Evolutionary conservation across 176 grass and related monocot species (phyloP).

Genomic region (barley (Hordeum vulgare)): DNA sequence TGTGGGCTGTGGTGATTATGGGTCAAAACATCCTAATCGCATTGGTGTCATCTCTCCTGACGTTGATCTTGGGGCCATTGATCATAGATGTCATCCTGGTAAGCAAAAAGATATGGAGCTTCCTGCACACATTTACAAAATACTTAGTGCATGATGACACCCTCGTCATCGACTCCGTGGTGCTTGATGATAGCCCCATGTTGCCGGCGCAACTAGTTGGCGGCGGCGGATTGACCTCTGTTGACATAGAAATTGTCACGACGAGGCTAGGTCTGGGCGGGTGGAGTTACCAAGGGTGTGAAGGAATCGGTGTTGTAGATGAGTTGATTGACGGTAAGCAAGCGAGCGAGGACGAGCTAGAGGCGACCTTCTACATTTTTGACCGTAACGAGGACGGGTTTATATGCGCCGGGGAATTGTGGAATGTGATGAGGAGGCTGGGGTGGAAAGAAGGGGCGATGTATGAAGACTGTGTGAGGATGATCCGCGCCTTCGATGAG

Average conservation of each 20-base stretch:
- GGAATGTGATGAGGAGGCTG: conserved; percentile 33
- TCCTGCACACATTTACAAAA: not conserved
- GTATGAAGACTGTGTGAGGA: conserved; percentile 29
- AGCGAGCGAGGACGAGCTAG: conserved; percentile 18
- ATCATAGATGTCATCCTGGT: not conserved
- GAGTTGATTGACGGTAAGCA: not conserved
- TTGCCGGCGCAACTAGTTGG: too few species aligned
- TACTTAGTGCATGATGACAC: not conserved
- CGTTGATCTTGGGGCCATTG: conserved; percentile 1
- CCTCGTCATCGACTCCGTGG: not conserved
- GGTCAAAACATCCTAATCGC: not conserved
- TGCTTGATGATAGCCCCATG: not conserved
- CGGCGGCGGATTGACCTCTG: not conserved
- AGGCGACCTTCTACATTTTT: conserved; percentile 38
- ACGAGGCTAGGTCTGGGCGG: not conserved
- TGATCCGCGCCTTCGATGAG: not conserved
- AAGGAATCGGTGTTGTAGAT: not conserved
- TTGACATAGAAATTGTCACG: not conserved
- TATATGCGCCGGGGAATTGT: conserved; percentile 26
- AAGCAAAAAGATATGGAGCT: not conserved
- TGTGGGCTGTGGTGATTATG: not conserved
- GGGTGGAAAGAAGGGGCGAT: conserved; percentile 17
- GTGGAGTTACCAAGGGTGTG: not conserved
- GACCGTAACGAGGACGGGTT: conserved; percentile 41
- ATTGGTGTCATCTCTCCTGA: conserved; percentile 5